A percentile compares a stretch with the other conserved stretches of the same genome.
phyloP scores from a whole-genome alignment of 1,139 yeast species.

The Pichiaceae sp. region DNA sequence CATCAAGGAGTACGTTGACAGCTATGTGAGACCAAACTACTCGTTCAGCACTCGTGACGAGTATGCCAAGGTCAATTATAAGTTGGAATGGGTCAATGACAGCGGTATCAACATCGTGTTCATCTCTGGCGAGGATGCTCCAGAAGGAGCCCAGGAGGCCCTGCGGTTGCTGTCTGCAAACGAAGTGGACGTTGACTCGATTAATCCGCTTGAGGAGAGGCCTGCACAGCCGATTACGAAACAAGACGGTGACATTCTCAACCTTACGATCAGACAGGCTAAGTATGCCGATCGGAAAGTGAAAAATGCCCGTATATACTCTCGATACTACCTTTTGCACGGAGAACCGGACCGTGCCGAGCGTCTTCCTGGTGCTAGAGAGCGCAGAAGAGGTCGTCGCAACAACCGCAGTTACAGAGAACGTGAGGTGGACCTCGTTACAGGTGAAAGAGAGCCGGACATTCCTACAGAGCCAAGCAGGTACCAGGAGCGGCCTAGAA shows the following conservation, averaged over 20 bases:
- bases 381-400: slow-evolving; percentile 8
- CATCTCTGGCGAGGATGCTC: slow-evolving; percentile 20
- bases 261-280: slow-evolving; percentile 41
- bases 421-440: background rate
- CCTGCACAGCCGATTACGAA: slow-evolving; percentile 24
- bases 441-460: background rate
- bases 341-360: slow-evolving; percentile 54
- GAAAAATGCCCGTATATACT: slow-evolving; percentile 48
- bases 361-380: slow-evolving; percentile 13
- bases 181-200: background rate
- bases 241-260: slow-evolving; percentile 20
- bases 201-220: slow-evolving; percentile 17
- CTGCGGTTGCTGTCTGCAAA: slow-evolving; percentile 10
- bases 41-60: slow-evolving; percentile 19
- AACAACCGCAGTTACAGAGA: background rate
- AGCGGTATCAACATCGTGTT: slow-evolving; percentile 48
- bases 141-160: slow-evolving; percentile 36
- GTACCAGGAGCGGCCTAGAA: background rate
- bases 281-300: slow-evolving; percentile 49
- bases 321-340: slow-evolving; percentile 60
- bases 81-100: slow-evolving; percentile 68
- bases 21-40: slow-evolving; percentile 36
- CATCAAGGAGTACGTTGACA: slow-evolving; percentile 47
- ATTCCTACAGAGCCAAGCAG: too few relatives aligned
- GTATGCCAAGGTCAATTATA: slow-evolving; percentile 20